Conservation (phyloP, 2,329 filamentous ascomycete species). For the Trichophyton equinum region DNA sequence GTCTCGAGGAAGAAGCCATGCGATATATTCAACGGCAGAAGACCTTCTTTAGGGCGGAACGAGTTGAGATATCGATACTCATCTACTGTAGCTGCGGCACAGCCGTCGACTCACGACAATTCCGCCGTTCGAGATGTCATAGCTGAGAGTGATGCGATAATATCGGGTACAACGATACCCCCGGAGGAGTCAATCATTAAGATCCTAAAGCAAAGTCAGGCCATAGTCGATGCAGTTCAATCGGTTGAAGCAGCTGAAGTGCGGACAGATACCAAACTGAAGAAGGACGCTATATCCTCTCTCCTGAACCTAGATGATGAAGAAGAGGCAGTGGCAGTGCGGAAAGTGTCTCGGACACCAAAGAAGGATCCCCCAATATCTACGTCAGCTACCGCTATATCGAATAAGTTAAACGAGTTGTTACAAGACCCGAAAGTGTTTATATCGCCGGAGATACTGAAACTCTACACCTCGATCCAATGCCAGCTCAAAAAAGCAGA, state of each 20-base stretch:
- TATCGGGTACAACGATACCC: slow-evolving; percentile 21
- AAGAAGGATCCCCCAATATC: slow-evolving; percentile 17
- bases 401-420: slow-evolving; percentile 52
- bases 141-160: slow-evolving; percentile 19
- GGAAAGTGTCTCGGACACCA: slow-evolving; percentile 17
- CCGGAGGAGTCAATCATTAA: slow-evolving; percentile 24
- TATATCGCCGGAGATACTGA: slow-evolving; percentile 61
- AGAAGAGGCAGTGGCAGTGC: slow-evolving; percentile 5
- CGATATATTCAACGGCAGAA: neutral
- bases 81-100: neutral
- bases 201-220: slow-evolving; percentile 26
- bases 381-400: slow-evolving; percentile 36
- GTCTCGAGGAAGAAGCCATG: neutral
- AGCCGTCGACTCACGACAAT: slow-evolving; percentile 12
- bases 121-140: slow-evolving; percentile 21
- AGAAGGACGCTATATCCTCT: slow-evolving; percentile 28
- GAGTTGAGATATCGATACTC: neutral
- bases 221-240: slow-evolving; percentile 22
- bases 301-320: slow-evolving; percentile 27
- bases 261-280: slow-evolving; percentile 8
- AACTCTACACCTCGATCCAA: slow-evolving; percentile 65
- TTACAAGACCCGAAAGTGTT: slow-evolving; percentile 64
- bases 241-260: slow-evolving; percentile 5
- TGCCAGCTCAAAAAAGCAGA: slow-evolving; percentile 58
- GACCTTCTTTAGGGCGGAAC: neutral